Percentiles rank a stretch among this genome's conserved stretches.
phyloP scores from a whole-genome alignment of 148 eudicot species.

The Selenicereus undatus region DNA sequence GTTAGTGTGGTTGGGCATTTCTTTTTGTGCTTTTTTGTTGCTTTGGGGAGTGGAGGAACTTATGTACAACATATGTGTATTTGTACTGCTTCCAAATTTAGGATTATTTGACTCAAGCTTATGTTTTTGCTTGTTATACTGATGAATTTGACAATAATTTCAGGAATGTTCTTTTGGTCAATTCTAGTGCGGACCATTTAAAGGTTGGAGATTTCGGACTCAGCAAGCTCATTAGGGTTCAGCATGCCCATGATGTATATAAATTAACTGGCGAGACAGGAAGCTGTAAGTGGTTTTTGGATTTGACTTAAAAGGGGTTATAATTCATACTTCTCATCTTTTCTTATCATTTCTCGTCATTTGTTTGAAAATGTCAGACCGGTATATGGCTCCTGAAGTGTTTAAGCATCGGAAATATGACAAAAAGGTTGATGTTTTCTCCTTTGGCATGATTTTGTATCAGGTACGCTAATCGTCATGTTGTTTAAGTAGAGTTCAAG shows the following conservation, averaged over 20 bases:
- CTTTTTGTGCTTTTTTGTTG: background rate
- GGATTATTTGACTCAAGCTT: conserved; percentile 4
- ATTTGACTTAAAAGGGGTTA: conserved; percentile 15
- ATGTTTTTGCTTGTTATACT: background rate
- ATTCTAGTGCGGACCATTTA: conserved; percentile 89
- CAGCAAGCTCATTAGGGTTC: conserved; percentile 88
- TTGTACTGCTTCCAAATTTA: background rate
- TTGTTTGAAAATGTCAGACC: conserved; percentile 48
- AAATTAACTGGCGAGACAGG: conserved; percentile 99
- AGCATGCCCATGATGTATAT: conserved; percentile 91
- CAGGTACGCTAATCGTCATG: conserved; percentile 53
- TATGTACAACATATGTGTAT: background rate
- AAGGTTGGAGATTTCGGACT: conserved; percentile 99
- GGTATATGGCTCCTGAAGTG: conserved; percentile 99
- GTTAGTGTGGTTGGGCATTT: conserved; percentile 36
- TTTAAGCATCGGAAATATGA: conserved; percentile 94
- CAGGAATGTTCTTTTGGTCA: conserved; percentile 96
- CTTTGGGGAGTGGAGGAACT: background rate
- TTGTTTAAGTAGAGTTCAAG: background rate
- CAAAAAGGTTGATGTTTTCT: conserved; percentile 97
- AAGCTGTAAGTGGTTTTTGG: conserved; percentile 68
- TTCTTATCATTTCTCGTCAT: background rate
- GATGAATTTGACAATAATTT: conserved; percentile 20
- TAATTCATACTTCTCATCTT: background rate
- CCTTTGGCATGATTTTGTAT: conserved; percentile 90